Conservation (phyloP, 345 rosid genomes). For the Zanthoxylum bungeanum region DNA sequence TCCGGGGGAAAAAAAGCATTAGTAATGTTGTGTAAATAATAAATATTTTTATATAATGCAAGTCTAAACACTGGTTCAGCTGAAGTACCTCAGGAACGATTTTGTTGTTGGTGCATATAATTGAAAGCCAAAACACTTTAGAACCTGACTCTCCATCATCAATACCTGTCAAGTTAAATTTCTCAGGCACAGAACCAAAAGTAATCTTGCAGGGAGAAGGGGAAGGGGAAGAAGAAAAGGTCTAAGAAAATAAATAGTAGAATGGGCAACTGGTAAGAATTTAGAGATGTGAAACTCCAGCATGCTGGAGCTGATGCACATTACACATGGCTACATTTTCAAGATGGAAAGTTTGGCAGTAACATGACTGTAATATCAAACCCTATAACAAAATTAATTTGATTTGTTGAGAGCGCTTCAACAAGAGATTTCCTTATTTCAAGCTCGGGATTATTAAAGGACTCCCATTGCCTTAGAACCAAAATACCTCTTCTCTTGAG, state of each 20-base stretch:
- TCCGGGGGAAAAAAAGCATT: slow-evolving; percentile 10
- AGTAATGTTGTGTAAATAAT: slow-evolving; percentile 3
- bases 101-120: slow-evolving; percentile 68
- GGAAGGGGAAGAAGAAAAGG: background rate
- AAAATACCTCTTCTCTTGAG: slow-evolving; percentile 59
- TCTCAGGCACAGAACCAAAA: slow-evolving; percentile 8
- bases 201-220: background rate
- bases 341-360: background rate
- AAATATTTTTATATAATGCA: background rate
- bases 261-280: background rate
- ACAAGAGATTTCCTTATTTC: background rate
- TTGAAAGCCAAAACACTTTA: slow-evolving; percentile 69
- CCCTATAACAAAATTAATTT: background rate
- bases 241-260: background rate
- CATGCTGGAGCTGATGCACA: background rate
- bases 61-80: background rate
- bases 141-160: slow-evolving; percentile 62
- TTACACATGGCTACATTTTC: background rate
- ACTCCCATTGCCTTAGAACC: slow-evolving; percentile 1
- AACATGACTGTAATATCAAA: background rate
- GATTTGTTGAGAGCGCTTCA: background rate
- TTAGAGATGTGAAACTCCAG: background rate
- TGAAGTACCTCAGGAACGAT: slow-evolving; percentile 76
- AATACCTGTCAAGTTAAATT: slow-evolving; percentile 47
- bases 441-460: background rate